These are phyloP conservation scores for Akanthomyces uredinophilus DNA, from an alignment of 2,329 filamentous ascomycete species.

Conservation along the genomic window DNA sequence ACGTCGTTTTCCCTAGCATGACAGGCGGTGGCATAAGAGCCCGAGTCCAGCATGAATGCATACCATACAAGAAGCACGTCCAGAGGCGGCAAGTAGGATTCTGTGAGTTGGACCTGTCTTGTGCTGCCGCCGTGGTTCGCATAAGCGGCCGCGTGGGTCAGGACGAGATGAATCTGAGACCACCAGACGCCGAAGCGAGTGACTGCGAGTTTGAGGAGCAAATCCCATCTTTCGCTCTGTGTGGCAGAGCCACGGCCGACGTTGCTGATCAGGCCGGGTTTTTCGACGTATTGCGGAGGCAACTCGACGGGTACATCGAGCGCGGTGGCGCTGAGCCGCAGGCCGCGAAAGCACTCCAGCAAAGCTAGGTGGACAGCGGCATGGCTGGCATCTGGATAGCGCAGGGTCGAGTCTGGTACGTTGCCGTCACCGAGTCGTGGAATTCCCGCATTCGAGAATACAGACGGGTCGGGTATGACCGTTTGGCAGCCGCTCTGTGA, in stretches of 20 bases:
- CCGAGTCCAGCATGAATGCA: slow-evolving; percentile 1
- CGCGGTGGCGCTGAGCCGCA: not conserved
- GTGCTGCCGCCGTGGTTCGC: not conserved
- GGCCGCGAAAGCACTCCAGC: not conserved
- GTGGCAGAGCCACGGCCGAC: not conserved
- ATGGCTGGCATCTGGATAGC: not conserved
- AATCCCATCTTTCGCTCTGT: not conserved
- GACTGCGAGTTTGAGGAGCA: not conserved
- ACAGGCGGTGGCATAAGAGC: not conserved
- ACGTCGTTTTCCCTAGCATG: not conserved
- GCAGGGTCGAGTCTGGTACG: not conserved
- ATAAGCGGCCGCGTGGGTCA: slow-evolving; percentile 1
- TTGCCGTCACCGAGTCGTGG: not conserved
- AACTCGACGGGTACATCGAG: not conserved
- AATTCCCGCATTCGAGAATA: not conserved
- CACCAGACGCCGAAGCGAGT: slow-evolving; percentile 2
- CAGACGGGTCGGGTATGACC: not conserved
- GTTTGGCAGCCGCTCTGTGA: not conserved
- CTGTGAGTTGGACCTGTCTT: not conserved
- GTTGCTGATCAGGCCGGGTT: not conserved
- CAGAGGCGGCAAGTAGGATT: not conserved
- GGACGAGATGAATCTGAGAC: not conserved
- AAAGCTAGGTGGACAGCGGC: not conserved
- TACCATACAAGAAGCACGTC: slow-evolving; percentile 1
- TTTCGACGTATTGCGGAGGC: not conserved